phyloP scores from a whole-genome alignment of 2,329 filamentous ascomycete genomes.

The Clonostachys byssicola region DNA sequence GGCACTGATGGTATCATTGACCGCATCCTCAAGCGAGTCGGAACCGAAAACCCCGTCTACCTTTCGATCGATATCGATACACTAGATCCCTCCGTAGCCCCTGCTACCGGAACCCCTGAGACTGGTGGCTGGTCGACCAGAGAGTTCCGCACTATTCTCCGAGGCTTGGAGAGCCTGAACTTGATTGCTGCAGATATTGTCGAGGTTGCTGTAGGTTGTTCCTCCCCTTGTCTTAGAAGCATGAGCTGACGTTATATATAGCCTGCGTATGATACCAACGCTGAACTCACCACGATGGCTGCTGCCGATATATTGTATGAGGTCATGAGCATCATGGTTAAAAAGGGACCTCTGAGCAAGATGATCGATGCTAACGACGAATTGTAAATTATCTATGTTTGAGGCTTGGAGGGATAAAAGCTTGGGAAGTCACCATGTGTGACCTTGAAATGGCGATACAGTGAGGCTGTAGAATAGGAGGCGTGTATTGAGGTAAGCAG shows the following conservation, averaged over 20 bases:
- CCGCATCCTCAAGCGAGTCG: slow-evolving; percentile 67
- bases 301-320: slow-evolving; percentile 70
- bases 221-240: neutral
- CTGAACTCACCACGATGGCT: slow-evolving; percentile 70
- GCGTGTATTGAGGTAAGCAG: too few relatives aligned
- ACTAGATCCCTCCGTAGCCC: slow-evolving; percentile 63
- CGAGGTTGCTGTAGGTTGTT: slow-evolving; percentile 41
- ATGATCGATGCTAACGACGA: slow-evolving; percentile 18
- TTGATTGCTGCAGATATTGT: slow-evolving; percentile 88
- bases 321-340: slow-evolving; percentile 79
- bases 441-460: too few relatives aligned
- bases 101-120: slow-evolving; percentile 84
- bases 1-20: slow-evolving; percentile 68
- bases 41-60: slow-evolving; percentile 75
- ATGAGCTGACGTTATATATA: slow-evolving; percentile 3
- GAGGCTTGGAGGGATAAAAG: too few relatives aligned
- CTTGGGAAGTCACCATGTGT: too few relatives aligned
- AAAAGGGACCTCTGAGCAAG: slow-evolving; percentile 64
- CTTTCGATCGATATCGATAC: slow-evolving; percentile 81
- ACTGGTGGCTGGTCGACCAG: slow-evolving; percentile 88
- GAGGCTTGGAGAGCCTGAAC: slow-evolving; percentile 79
- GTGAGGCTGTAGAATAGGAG: too few relatives aligned
- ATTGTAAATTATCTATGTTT: neutral
- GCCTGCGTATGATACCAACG: slow-evolving; percentile 69
- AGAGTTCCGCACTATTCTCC: slow-evolving; percentile 78